Evolutionary conservation across 768 basidiomycete genomes (phyloP).

Genomic region (Tylopilus sp.): DNA sequence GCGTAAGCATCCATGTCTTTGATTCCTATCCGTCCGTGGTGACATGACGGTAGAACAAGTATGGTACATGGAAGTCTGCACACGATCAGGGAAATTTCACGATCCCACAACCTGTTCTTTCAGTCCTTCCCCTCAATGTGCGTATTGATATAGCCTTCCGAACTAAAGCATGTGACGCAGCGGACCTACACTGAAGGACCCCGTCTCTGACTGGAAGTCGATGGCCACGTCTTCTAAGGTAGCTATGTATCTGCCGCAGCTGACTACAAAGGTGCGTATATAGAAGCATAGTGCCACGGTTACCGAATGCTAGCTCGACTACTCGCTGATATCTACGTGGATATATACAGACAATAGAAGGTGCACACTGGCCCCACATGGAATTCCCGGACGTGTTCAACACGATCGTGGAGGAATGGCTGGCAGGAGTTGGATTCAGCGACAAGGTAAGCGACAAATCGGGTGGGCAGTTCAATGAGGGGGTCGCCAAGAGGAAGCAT

Average conservation of each 20-base stretch:
- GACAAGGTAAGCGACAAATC: not conserved
- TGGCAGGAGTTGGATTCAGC: slow-evolving; percentile 25
- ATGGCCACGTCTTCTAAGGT: slow-evolving; percentile 28
- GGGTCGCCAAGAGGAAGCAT: not conserved
- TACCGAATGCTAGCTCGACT: slow-evolving; percentile 19
- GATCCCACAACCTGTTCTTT: slow-evolving; percentile 39
- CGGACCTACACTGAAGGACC: slow-evolving; percentile 30
- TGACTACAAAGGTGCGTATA: slow-evolving; percentile 33
- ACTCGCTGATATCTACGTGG: slow-evolving; percentile 33
- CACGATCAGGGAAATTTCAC: slow-evolving; percentile 42
- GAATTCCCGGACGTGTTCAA: slow-evolving; percentile 58
- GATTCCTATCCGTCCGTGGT: not conserved
- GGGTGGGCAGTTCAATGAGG: not conserved
- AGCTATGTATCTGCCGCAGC: slow-evolving; percentile 31
- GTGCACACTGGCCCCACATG: slow-evolving; percentile 68
- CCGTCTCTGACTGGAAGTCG: slow-evolving; percentile 42
- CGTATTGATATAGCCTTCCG: slow-evolving; percentile 5
- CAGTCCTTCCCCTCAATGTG: slow-evolving; percentile 38
- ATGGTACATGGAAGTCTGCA: slow-evolving; percentile 35
- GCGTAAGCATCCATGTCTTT: slow-evolving; percentile 32
- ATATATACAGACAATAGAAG: slow-evolving; percentile 41
- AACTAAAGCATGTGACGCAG: not conserved
- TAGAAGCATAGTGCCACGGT: too few species aligned
- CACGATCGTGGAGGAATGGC: slow-evolving; percentile 48
- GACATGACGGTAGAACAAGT: slow-evolving; percentile 34